Base-by-base conservation (phyloP, 2,329 filamentous ascomycete species). In the Fusarium albidum region DNA sequence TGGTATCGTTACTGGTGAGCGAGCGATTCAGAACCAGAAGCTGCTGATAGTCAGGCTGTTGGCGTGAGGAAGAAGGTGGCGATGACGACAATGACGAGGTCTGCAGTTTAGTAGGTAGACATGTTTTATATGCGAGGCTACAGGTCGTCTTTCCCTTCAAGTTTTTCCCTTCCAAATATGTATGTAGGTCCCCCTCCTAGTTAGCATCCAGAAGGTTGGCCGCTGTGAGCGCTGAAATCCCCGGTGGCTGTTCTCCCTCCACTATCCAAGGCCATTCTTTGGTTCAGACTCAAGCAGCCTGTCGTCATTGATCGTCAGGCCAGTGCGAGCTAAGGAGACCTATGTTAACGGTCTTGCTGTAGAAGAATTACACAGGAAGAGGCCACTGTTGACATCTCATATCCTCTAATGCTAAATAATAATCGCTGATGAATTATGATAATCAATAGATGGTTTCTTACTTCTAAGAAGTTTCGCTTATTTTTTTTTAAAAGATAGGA, bases 291-390 rank as follows among this genome's bases (percentile, higher is more conserved):
- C 41, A 38, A 50, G 38, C 15, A 47, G 35, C 38, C 38, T 66
- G 59, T 63, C 59, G 64, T 66, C 64, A 66, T 63, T 21, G 63
- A 66, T 66, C 61, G 61, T 40, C 48, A 28, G 47, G 27, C 27
- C 52, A 47, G 40, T 49, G 33, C 47, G 42, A 47, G 45, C 21
- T 17, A n/a, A 32, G 28, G 39, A n/a, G 25, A 13, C 44, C 28
- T n/a, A 7, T 4, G 21, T 21, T 41, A 48, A 61, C 53, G 53
- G 34, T 43, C 18, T 7, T 21, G 21, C 21, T 4, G 21, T 21
- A 7, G 21, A 21, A 21, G 7, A 21, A 21, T 5, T 21, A 7
- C 21, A 21, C 21, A 21, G 21, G 21, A 21, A 21, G 21, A 21
- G 5, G 21, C 21, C 21, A 21, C 21, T 7, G 21, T 21, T 21